A percentile compares a stretch with the other conserved stretches of the same genome.
These are phyloP conservation scores for Tagetes erecta DNA, from an alignment of 129 eudicot species.

Conservation along the genomic window DNA sequence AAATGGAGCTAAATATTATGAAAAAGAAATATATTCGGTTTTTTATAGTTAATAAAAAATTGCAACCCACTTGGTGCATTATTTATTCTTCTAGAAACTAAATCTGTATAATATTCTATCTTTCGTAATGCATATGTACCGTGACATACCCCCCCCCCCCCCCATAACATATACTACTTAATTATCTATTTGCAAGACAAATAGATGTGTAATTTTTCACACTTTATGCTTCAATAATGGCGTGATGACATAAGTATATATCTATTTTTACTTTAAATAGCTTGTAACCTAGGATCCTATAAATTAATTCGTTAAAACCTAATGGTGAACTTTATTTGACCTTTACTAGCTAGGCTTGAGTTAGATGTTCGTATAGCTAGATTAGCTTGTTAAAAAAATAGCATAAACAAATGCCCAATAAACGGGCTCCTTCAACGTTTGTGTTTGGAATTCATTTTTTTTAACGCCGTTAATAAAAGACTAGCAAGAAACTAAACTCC, in stretches of 20 bases:
- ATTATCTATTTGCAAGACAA: neutral
- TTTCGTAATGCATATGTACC: constrained; percentile 1
- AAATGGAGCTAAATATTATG: neutral
- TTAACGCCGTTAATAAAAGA: too few relatives aligned
- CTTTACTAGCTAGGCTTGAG: too few relatives aligned
- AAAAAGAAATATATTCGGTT: too few relatives aligned
- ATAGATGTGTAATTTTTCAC: neutral
- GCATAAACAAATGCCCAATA: too few relatives aligned
- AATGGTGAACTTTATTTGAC: too few relatives aligned
- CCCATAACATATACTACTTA: neutral
- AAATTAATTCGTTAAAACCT: too few relatives aligned
- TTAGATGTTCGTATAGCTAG: too few relatives aligned
- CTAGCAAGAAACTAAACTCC: too few relatives aligned
- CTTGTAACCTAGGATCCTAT: neutral
- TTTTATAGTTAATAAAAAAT: neutral
- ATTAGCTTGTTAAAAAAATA: too few relatives aligned
- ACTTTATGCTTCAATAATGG: neutral
- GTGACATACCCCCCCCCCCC: too few relatives aligned
- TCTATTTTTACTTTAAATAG: neutral
- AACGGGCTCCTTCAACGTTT: too few relatives aligned
- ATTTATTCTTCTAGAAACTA: constrained; percentile 15
- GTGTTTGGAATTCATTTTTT: too few relatives aligned
- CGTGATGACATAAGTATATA: neutral
- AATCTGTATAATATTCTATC: neutral
- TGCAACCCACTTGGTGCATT: neutral